A percentile compares a stretch with the other conserved stretches of the same genome.
Evolutionary conservation across 345 rosid species (phyloP).

Genomic region (Dimocarpus longan): DNA sequence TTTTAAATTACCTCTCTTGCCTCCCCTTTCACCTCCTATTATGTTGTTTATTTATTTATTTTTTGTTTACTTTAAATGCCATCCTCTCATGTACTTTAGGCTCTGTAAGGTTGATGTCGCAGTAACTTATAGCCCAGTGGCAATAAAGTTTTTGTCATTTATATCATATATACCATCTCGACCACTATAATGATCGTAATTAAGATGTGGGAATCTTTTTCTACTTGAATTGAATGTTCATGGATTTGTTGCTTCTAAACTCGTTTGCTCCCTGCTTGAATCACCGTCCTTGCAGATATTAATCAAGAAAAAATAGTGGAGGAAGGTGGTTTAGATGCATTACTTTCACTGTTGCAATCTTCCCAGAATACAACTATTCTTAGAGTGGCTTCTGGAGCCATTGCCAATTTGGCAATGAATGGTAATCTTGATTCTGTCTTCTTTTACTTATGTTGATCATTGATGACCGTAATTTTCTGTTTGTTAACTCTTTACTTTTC

Average conservation of each 20-base stretch:
- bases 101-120: background rate
- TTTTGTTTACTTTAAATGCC: too few species aligned
- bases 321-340: conserved; percentile 91
- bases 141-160: background rate
- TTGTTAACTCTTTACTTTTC: background rate
- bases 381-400: conserved; percentile 96
- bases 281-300: conserved; percentile 45
- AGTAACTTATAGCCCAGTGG: background rate
- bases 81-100: background rate
- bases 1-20: too few species aligned
- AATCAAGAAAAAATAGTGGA: conserved; percentile 90
- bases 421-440: conserved; percentile 45
- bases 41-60: too few species aligned
- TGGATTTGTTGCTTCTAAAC: background rate
- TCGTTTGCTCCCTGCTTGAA: background rate
- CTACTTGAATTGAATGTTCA: background rate
- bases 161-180: background rate
- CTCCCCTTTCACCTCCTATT: too few species aligned
- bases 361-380: conserved; percentile 78
- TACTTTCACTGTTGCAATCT: conserved; percentile 65
- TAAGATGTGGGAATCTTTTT: background rate
- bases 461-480: background rate
- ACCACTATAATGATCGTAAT: background rate
- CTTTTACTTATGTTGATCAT: background rate
- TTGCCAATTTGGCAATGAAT: conserved; percentile 96